phyloP scores from a whole-genome alignment of 768 basidiomycete species.

The Boletus patriciae region DNA sequence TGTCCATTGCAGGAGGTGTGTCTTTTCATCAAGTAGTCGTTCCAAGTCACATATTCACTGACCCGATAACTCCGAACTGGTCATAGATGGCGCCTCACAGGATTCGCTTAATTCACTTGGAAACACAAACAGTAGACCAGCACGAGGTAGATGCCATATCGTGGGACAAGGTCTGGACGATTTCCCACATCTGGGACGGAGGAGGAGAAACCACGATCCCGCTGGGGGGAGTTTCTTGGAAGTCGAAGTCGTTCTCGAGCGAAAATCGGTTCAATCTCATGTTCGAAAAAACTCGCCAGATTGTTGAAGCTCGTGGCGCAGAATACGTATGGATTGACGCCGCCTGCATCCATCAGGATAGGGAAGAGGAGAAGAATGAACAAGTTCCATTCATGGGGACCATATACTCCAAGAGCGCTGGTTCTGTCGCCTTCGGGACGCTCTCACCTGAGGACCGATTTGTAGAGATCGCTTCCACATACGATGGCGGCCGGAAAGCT shows the following conservation, averaged over 20 bases:
- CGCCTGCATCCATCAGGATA: conserved; percentile 5
- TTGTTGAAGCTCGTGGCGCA: background rate
- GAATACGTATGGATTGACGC: conserved; percentile 14
- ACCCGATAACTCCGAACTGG: background rate
- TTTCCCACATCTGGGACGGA: conserved; percentile 12
- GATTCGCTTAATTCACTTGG: conserved; percentile 5
- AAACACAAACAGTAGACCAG: background rate
- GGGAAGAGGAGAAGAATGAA: background rate
- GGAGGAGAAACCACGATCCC: background rate
- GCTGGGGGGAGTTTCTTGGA: conserved; percentile 1
- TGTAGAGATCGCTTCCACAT: background rate
- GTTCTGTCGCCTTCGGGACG: conserved; percentile 11
- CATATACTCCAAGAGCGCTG: conserved; percentile 10
- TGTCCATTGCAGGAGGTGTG: background rate
- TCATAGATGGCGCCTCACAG: background rate
- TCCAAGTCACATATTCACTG: background rate
- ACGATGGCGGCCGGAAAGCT: conserved; percentile 7
- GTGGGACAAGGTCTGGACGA: conserved; percentile 9
- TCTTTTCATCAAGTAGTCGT: background rate
- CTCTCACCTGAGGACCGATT: background rate
- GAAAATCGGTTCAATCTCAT: conserved; percentile 1
- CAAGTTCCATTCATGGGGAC: conserved; percentile 8
- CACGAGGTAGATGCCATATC: background rate
- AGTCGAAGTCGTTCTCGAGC: conserved; percentile 6
- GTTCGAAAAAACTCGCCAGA: background rate